Conservation (phyloP, 1,284 basidiomycete genomes). For the Marasmius sp. region DNA sequence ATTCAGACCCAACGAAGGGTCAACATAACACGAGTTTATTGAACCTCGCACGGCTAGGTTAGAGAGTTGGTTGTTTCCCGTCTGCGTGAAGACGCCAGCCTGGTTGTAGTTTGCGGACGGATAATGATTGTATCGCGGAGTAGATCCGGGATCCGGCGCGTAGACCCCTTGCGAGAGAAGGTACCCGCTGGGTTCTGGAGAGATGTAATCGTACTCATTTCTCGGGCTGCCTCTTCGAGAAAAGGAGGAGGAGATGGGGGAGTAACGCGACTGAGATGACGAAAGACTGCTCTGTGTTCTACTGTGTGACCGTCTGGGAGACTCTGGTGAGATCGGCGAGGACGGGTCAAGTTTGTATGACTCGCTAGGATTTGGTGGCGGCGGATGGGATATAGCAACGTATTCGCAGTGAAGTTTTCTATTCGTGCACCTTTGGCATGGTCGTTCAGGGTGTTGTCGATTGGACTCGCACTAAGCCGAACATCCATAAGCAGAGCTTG, state of each 20-base stretch:
- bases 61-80: neutral
- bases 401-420: slow-evolving; percentile 16
- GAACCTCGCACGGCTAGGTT: neutral
- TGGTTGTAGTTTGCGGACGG: neutral
- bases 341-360: neutral
- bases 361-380: slow-evolving; percentile 1
- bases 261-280: neutral
- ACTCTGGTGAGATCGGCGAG: neutral
- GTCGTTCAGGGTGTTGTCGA: slow-evolving; percentile 14
- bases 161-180: neutral
- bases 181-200: neutral
- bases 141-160: slow-evolving; percentile 1
- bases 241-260: slow-evolving; percentile 1
- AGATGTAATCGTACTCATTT: neutral
- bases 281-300: neutral
- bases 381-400: slow-evolving; percentile 13
- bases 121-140: slow-evolving; percentile 3
- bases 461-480: slow-evolving; percentile 13
- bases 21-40: neutral
- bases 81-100: neutral
- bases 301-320: neutral
- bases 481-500: neutral
- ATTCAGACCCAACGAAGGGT: neutral
- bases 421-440: slow-evolving; percentile 13
- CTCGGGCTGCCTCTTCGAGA: neutral